Evolutionary conservation across 1,284 basidiomycete genomes (phyloP), one percentile per base, ranked within the genome.

Genomic region (Naganishia cerealis): DNA sequence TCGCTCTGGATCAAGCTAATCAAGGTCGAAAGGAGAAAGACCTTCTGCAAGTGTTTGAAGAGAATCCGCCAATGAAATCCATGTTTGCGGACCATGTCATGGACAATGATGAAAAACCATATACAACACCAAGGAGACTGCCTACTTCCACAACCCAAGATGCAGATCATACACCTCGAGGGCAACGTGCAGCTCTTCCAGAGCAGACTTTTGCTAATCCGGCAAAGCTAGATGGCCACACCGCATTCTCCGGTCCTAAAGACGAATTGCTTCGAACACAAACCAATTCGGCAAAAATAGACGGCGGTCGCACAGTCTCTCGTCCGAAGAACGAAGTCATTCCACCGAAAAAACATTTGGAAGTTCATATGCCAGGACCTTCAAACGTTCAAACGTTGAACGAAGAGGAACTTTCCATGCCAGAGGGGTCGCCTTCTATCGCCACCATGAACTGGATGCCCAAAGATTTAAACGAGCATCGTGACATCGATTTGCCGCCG

Each of bases 1-100:
- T 63, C 12, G 21, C 21, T 39, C 52, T 6, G 50, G 61, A 63
- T 54, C 50, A 43, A 42, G 39, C 38, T 4, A 40, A 33, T 13
- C 54, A 56, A 21, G 24, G 8, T 0, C n/a, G n/a, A 8, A 50
- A 24, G n/a, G 46, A 8, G 21, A 10, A 50, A 50, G 21, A 7
- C 8, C 10, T n/a, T 50, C 7, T 13, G 9, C n/a, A 21, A 50
- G n/a, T 2, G 24, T 6, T 13, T n/a, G 46, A 24, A 24, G 21
- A 24, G 24, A 9, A 2, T 24, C 1, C 46, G 24, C 21, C n/a
- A 8, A 24, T 8, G 16, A 46, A 46, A 24, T 50, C 21, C 10
- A 10, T 24, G 1, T 2, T 50, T 50, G 3, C 21, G n/a, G n/a
- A 3, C 5, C 21, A n/a, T 50, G n/a, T 24, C 21, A 24, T 50